Base-by-base conservation (phyloP, 2,329 filamentous ascomycete genomes). In the Hymenoscyphus fraxineus region DNA sequence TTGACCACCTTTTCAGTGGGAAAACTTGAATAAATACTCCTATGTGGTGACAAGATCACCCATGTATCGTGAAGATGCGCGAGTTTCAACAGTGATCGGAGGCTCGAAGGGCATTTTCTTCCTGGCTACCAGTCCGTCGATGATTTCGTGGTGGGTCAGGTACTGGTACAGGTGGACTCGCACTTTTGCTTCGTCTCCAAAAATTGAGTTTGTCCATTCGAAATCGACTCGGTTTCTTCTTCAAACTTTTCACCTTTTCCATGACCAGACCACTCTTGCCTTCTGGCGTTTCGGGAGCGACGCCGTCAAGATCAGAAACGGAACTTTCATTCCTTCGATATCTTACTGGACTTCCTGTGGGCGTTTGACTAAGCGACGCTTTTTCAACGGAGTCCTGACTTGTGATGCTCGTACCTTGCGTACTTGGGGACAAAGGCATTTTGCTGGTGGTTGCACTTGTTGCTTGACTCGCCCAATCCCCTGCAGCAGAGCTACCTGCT, bases 361-460 rank as follows among this genome's bases (percentile, higher is more conserved):
- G 65, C 40, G 67, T 67, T 39, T 65, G 60, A 44, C 58, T 62
- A n/a, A 64, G 41, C 6, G 66, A 51, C 32, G 31, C 60, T 44
- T 63, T 67, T 32, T 64, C 64, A 63, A 59, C 66, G 60, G 40
- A 64, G 32, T 67, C 68, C n/a, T 81, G 80, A 75, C 85, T 88
- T 68, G 86, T 82, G 67, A 88, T 85, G 74, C 86, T 88, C 19
- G 86, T 88, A 47, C 85, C 86, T 71, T 86, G 81, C 2, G 86
- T 88, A 73, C 85, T 88, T 2, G 86, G 86, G 31, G 86, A 88
- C 41, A 88, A 76, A 3, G 86, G 85, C 82, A 87, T 83, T 75
- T 86, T 87, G 59, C 84, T 82, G 1, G 85, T 88, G 1, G 85
- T 86, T 9, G 85, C 85, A 69, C 84, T 87, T 15, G 85, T 88